Evolutionary conservation across 2,329 filamentous ascomycete species (phyloP).

Genomic region (Dactylellina drechsleri): DNA sequence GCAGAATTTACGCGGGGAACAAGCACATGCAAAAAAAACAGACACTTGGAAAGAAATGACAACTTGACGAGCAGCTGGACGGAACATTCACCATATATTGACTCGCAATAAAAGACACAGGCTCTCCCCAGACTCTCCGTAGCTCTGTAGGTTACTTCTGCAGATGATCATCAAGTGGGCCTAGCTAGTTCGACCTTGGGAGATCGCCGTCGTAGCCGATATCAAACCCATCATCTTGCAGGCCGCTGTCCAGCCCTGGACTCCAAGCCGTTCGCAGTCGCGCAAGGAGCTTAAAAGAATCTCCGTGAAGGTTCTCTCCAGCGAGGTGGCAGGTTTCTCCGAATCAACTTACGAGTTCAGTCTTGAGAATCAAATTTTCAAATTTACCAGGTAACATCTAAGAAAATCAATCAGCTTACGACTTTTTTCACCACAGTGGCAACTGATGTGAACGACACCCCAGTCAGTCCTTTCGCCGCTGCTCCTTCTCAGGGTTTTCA

Average conservation of each 20-base stretch:
- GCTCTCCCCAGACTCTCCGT: slow-evolving; percentile 2
- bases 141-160: slow-evolving; percentile 4
- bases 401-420: no score
- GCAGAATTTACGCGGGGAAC: slow-evolving; percentile 31
- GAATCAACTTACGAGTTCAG: not conserved
- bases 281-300: not conserved
- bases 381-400: not conserved
- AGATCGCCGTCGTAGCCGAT: slow-evolving; percentile 40
- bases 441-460: slow-evolving; percentile 29
- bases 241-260: not conserved
- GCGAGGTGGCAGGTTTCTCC: slow-evolving; percentile 29
- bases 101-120: slow-evolving; percentile 16
- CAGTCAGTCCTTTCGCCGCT: slow-evolving; percentile 13
- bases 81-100: slow-evolving; percentile 3
- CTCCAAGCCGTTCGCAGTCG: not conserved
- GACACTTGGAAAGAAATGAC: not conserved
- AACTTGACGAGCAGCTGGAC: slow-evolving; percentile 17
- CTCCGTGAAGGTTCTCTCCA: slow-evolving; percentile 8
- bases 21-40: slow-evolving; percentile 53
- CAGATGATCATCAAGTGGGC: slow-evolving; percentile 36
- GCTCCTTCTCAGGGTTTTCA: slow-evolving; percentile 8
- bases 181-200: slow-evolving; percentile 26
- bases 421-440: slow-evolving; percentile 25
- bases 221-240: slow-evolving; percentile 31
- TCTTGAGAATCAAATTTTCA: not conserved